These are phyloP conservation scores for Pleomassaria siparia DNA, from an alignment of 2,329 filamentous ascomycete species.

Conservation along the genomic window DNA sequence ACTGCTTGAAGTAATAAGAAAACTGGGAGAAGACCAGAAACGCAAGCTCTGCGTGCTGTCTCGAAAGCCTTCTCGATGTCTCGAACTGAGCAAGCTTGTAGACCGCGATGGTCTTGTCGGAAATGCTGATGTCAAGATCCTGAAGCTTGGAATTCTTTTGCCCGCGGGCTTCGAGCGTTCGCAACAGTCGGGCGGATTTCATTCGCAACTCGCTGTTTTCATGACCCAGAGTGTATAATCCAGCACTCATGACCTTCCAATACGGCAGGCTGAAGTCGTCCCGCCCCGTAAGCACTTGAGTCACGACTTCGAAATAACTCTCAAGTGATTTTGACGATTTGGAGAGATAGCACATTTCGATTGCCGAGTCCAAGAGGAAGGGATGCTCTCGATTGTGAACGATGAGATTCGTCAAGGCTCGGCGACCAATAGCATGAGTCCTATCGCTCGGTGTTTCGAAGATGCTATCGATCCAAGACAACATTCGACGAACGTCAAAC, in stretches of 20 bases:
- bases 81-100: constrained; percentile 98
- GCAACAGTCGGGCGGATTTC: constrained; percentile 79
- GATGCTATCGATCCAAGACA: constrained; percentile 93
- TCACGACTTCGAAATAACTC: constrained; percentile 93
- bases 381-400: constrained; percentile 85
- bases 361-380: constrained; percentile 84
- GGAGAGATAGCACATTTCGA: constrained; percentile 85
- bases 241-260: constrained; percentile 86
- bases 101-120: constrained; percentile 96
- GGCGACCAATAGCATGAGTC: constrained; percentile 84
- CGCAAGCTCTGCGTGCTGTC: constrained; percentile 83
- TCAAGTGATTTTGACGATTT: constrained; percentile 81
- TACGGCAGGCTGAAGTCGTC: constrained; percentile 82
- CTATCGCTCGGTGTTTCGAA: constrained; percentile 91
- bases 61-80: constrained; percentile 85
- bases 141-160: constrained; percentile 87
- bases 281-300: constrained; percentile 80
- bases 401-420: constrained; percentile 86
- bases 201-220: constrained; percentile 86
- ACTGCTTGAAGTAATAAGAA: constrained; percentile 85
- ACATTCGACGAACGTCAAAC: constrained; percentile 89
- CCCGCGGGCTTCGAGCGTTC: constrained; percentile 79
- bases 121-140: constrained; percentile 97
- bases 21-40: constrained; percentile 97
- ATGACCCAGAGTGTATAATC: constrained; percentile 89